Percentiles rank a stretch among this genome's conserved stretches.
phyloP scores from a whole-genome alignment of 164 flowering plant species.

The Stephania cephalantha region DNA sequence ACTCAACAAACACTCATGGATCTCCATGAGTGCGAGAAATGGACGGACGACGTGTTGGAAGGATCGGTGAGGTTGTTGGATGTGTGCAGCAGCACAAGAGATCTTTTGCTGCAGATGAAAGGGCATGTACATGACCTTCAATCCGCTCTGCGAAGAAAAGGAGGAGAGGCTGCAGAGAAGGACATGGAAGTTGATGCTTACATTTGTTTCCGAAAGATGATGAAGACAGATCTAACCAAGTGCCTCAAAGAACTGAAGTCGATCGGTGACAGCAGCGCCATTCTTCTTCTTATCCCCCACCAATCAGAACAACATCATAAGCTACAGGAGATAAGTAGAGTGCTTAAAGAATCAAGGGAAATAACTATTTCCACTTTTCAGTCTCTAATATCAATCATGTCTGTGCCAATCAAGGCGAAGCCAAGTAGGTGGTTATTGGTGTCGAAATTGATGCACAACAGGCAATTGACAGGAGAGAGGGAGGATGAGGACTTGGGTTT shows the following conservation, averaged over 20 bases:
- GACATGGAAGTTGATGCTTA: slow-evolving; percentile 17
- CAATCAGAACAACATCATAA: slow-evolving; percentile 8
- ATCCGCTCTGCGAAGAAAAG: slow-evolving; percentile 33
- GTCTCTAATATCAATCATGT: slow-evolving; percentile 27
- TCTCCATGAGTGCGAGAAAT: slow-evolving; percentile 7
- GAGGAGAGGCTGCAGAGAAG: slow-evolving; percentile 10
- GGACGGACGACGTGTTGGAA: slow-evolving; percentile 25
- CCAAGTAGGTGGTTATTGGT: slow-evolving; percentile 28
- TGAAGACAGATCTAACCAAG: slow-evolving; percentile 28
- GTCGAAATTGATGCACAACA: slow-evolving; percentile 24
- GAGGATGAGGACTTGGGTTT: slow-evolving; percentile 22
- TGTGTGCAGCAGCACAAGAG: slow-evolving; percentile 23
- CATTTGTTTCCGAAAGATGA: slow-evolving; percentile 25
- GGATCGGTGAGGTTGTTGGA: slow-evolving; percentile 37
- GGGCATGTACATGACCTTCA: slow-evolving; percentile 24
- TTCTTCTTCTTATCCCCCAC: background rate
- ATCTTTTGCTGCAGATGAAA: slow-evolving; percentile 22
- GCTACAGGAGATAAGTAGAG: slow-evolving; percentile 15
- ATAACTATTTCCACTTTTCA: slow-evolving; percentile 27
- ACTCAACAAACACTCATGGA: slow-evolving; percentile 13
- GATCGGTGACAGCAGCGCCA: slow-evolving; percentile 9
- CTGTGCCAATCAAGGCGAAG: slow-evolving; percentile 20
- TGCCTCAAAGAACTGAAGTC: slow-evolving; percentile 23
- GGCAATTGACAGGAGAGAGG: slow-evolving; percentile 18
- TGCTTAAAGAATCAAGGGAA: slow-evolving; percentile 31